Base-by-base conservation (phyloP, 768 basidiomycete genomes). In the Serendipita sp. region DNA sequence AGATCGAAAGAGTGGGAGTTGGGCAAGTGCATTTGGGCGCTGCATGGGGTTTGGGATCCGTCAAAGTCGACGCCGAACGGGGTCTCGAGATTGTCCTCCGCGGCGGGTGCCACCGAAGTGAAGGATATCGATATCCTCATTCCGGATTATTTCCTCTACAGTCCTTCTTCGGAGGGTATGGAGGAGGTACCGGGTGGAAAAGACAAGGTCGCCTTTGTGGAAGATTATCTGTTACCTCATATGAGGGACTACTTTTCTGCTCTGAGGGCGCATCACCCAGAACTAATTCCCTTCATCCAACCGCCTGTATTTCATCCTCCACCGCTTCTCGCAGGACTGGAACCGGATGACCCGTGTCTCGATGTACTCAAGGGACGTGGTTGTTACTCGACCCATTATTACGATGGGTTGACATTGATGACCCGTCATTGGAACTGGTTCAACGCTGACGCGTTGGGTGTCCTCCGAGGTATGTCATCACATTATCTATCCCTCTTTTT, bases 331-430 rank as follows among this genome's bases (percentile, higher is more conserved):
- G 73, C 83, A 15, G 79, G 80, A 5, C 79, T 81, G 28, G 79
- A 80, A 7, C 23, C 18, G 23, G 28, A 60, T 3, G 56, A 60
- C 32, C 56, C 56, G 35, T 60, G 23, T 8, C 10, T n/a, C 10
- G 56, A 60, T 35, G 10, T 60, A 4, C 74, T 85, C 13, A 73
- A 84, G 16, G 79, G 81, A 13, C 85, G 93, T 1, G 83, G 86
- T 1, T 85, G 80, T 36, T 86, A 89, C 68, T 85, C 88, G 3
- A 79, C 85, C 0, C 95, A 98, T 73, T 98, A 92, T 73, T 98
- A 97, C 70, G 94, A 98, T 69, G 94, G 94, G 0, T 76, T 97
- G 45, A 98, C 95, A 0, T 81, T 98, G 46, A 78, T 98, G n/a
- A 89, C 89, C 38, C 80, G 90, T 41, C 90, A 93, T 70, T 93